Base-by-base conservation (phyloP, 495 filamentous ascomycete species). In the Xanthoparmelia taractica region DNA sequence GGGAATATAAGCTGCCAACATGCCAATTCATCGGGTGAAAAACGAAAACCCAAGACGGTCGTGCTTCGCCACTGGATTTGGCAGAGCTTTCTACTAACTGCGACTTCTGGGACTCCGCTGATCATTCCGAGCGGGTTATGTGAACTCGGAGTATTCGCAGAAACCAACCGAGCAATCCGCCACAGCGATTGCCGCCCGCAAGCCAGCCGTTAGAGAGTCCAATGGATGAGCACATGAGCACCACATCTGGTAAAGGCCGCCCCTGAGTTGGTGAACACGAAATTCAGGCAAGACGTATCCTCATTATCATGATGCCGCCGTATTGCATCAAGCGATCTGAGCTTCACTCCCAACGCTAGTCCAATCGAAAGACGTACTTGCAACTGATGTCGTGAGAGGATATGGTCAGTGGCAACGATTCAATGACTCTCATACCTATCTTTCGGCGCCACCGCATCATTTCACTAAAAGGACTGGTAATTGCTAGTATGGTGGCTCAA, bases 1-100 rank as follows among this genome's bases (percentile, higher is more conserved):
- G 89, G 57, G 86, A 83, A 57, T 92, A 92, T 72, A 77, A 82
- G 57, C 69, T 91, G 70, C 89, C 89, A 15, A 70, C 82, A 20
- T 70, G 68, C 47, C 34, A 43, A 5, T 70, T 70, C 34, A 62
- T 66, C 7, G 66, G 66, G 18, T 70, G 43, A 68, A 25, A 25
- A 3, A 12, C 20, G 43, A 68, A 25, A 25, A 3, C 4, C 20
- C 33, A 15, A 57, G 12, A 4, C 17, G 18, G 23, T 18, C 18
- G 15, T n/a, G 20, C 55, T 37, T 57, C 54, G 33, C 31, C 55
- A n/a, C 55, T 36, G 20, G 3, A n/a, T n/a, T 27, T 8, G 15
- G 1, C 55, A 57, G 33, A 23, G 18, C 47, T 0, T n/a, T 23
- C 10, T 36, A 4, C 55, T 8, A 38, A 23, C 5, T n/a, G 27